Evolutionary conservation across 192 early-diverging fungal genomes (phyloP).

Genomic region (Umbelopsis isabellina): DNA sequence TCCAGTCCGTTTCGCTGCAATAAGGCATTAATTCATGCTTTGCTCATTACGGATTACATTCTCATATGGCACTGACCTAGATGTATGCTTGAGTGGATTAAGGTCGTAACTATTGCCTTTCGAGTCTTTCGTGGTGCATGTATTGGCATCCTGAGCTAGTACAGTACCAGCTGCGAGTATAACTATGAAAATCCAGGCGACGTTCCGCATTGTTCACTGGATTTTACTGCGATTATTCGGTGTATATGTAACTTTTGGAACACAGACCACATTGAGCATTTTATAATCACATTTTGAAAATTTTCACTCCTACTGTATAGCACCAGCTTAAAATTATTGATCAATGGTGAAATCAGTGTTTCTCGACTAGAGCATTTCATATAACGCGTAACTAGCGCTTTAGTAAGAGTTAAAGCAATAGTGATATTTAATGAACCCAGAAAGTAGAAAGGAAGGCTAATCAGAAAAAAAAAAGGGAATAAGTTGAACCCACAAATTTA

Average conservation of each 20-base stretch:
- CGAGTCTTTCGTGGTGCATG: slow-evolving; percentile 17
- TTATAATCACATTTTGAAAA: neutral
- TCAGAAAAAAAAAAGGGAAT: slow-evolving; percentile 18
- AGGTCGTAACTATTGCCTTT: slow-evolving; percentile 41
- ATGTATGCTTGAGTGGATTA: slow-evolving; percentile 31
- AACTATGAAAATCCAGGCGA: neutral
- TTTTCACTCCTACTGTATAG: neutral
- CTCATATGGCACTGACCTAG: slow-evolving; percentile 17
- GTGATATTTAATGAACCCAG: slow-evolving; percentile 21
- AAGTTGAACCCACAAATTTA: slow-evolving; percentile 35
- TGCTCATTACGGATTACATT: too few relatives aligned
- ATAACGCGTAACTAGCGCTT: neutral
- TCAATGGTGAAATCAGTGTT: too few relatives aligned
- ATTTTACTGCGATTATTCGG: too few relatives aligned
- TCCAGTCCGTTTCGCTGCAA: slow-evolving; percentile 3
- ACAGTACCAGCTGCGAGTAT: neutral
- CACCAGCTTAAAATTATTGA: too few relatives aligned
- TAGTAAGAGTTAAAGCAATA: slow-evolving; percentile 17
- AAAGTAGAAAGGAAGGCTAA: neutral
- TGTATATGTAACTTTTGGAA: too few relatives aligned
- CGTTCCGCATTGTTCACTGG: neutral
- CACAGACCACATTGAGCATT: neutral
- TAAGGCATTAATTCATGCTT: neutral
- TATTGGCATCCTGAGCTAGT: neutral
- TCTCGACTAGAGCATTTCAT: too few relatives aligned